Conservation (phyloP, 164 flowering plant species). For the Macadamia tetraphylla region DNA sequence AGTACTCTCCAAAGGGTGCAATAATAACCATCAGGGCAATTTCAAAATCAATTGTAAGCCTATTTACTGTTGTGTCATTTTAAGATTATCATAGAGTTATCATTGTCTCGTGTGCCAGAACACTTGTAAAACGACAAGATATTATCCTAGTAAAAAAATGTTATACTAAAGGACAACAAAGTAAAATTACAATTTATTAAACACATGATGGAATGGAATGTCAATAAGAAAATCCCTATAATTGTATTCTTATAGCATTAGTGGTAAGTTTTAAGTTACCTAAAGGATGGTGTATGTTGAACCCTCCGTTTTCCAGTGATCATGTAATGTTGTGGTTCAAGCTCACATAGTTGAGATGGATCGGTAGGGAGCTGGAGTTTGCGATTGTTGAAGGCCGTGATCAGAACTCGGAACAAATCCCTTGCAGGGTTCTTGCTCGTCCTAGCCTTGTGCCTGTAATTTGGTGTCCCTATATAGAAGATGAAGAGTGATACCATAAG, state of each 20-base stretch:
- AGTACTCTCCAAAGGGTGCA: too few species aligned
- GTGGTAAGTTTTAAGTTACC: constrained; percentile 26
- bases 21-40: too few species aligned
- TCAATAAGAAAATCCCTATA: too few species aligned
- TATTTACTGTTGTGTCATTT: too few species aligned
- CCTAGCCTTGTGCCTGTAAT: constrained; percentile 66
- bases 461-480: constrained; percentile 71
- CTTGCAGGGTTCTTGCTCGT: constrained; percentile 51
- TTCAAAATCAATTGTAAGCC: too few species aligned
- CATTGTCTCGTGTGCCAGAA: too few species aligned
- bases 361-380: constrained; percentile 34
- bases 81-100: too few species aligned
- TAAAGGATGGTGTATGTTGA: constrained; percentile 56
- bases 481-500: constrained; percentile 55
- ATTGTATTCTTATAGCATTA: background rate
- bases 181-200: too few species aligned
- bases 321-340: constrained; percentile 46
- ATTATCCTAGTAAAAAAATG: too few species aligned
- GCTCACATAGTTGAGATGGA: constrained; percentile 51
- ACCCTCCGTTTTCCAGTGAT: constrained; percentile 45
- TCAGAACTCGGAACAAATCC: constrained; percentile 41
- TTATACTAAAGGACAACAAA: too few species aligned
- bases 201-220: too few species aligned
- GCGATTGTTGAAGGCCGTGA: constrained; percentile 51
- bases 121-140: too few species aligned